A percentile compares a stretch with the other conserved stretches of the same genome.
These are phyloP conservation scores for Colletotrichum abscissum DNA, from an alignment of 2,329 filamentous ascomycete species.

Conservation along the genomic window DNA sequence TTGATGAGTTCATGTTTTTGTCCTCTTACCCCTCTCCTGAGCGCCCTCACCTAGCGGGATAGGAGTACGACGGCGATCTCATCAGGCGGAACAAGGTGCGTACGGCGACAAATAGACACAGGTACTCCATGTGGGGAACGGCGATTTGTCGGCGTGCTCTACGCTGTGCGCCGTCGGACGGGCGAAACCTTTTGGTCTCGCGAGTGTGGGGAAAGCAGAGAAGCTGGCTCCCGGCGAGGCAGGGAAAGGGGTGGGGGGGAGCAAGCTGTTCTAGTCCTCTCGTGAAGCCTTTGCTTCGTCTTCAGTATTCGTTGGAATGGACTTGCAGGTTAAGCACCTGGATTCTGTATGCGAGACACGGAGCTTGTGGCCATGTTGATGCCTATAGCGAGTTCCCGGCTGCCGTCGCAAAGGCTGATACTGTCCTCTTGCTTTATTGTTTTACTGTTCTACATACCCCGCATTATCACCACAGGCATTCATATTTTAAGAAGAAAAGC, in stretches of 20 bases:
- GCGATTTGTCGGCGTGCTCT: background rate
- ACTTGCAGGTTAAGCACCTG: background rate
- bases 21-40: background rate
- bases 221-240: background rate
- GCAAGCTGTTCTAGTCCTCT: background rate
- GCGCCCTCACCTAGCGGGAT: background rate
- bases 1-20: background rate
- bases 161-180: constrained; percentile 21
- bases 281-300: background rate
- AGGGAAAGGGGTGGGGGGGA: background rate
- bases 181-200: constrained; percentile 13
- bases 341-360: background rate
- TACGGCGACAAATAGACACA: constrained; percentile 6
- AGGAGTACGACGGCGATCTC: constrained; percentile 8
- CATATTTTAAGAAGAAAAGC: background rate
- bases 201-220: background rate
- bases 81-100: background rate
- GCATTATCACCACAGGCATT: background rate
- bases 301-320: background rate
- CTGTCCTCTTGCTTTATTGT: background rate
- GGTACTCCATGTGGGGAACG: background rate
- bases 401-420: background rate
- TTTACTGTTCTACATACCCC: background rate
- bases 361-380: background rate
- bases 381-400: background rate